Evolutionary conservation across 257 asterid species (phyloP).

Genomic region (Primulina tabacum): DNA sequence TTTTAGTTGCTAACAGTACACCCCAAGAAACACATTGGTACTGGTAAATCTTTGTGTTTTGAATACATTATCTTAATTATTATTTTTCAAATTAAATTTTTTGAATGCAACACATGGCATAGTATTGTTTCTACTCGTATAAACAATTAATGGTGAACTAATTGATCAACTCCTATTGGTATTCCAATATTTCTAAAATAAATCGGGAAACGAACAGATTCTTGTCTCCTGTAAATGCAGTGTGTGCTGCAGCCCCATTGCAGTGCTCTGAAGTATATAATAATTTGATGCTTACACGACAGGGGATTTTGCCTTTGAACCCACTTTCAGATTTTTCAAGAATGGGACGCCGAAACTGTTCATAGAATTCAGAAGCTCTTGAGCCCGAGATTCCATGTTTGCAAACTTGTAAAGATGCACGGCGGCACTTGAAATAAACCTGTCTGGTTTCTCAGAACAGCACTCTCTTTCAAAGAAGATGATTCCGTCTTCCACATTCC

Average conservation of each 20-base stretch:
- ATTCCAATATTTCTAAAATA: no score
- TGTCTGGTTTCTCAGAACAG: slow-evolving; percentile 39
- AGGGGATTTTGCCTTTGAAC: slow-evolving; percentile 40
- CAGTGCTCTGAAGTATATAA: not conserved
- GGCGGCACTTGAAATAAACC: slow-evolving; percentile 71
- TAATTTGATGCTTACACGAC: not conserved
- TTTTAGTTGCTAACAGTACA: no score
- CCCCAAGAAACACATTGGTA: no score
- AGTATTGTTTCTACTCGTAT: no score
- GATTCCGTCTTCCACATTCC: slow-evolving; percentile 64
- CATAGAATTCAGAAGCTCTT: slow-evolving; percentile 45
- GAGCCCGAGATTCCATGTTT: slow-evolving; percentile 40
- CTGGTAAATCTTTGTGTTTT: no score
- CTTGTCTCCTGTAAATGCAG: no score
- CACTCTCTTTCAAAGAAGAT: slow-evolving; percentile 59
- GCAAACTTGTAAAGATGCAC: slow-evolving; percentile 62
- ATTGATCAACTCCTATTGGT: no score
- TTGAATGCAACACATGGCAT: no score
- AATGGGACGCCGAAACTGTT: slow-evolving; percentile 38
- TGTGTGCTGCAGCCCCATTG: not conserved
- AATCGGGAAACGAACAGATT: no score
- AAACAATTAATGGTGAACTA: no score
- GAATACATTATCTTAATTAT: no score
- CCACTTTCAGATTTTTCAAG: slow-evolving; percentile 56
- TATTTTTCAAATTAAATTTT: no score